These are phyloP conservation scores for Evernia prunastri DNA, from an alignment of 495 filamentous ascomycete species.

Conservation along the genomic window DNA sequence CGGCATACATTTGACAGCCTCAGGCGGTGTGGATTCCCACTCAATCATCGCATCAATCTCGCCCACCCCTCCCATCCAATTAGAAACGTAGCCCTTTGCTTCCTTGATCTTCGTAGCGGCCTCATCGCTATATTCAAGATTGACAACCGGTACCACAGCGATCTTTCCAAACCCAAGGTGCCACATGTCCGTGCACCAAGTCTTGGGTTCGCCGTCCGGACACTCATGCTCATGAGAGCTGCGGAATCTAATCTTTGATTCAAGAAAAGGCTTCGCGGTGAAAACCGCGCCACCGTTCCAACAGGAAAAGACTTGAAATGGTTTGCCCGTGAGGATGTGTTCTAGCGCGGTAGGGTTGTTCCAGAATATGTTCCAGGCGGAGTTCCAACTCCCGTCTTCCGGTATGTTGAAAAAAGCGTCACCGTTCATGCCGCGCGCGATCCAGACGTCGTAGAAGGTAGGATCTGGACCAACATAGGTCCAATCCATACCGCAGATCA, in stretches of 20 bases:
- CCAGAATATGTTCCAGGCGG: conserved; percentile 34
- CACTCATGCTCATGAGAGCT: neutral
- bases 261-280: conserved; percentile 31
- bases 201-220: neutral
- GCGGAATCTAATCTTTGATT: conserved; percentile 35
- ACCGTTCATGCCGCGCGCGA: conserved; percentile 42
- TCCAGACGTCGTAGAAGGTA: conserved; percentile 48
- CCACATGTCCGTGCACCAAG: neutral
- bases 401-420: conserved; percentile 47
- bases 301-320: conserved; percentile 51
- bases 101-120: conserved; percentile 35
- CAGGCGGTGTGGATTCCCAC: neutral
- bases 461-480: conserved; percentile 34
- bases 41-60: neutral
- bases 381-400: conserved; percentile 37
- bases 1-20: neutral
- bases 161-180: neutral
- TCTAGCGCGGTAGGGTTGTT: neutral
- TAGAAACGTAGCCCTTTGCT: conserved; percentile 36
- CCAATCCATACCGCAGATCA: conserved; percentile 53
- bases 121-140: conserved; percentile 41
- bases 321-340: conserved; percentile 29
- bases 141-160: conserved; percentile 25
- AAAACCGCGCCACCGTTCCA: conserved; percentile 46
- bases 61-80: conserved; percentile 22